A percentile compares a stretch with the other conserved stretches of the same genome.
Evolutionary conservation across 139 green algal species (phyloP).

Genomic region (Penium margaritaceum): DNA sequence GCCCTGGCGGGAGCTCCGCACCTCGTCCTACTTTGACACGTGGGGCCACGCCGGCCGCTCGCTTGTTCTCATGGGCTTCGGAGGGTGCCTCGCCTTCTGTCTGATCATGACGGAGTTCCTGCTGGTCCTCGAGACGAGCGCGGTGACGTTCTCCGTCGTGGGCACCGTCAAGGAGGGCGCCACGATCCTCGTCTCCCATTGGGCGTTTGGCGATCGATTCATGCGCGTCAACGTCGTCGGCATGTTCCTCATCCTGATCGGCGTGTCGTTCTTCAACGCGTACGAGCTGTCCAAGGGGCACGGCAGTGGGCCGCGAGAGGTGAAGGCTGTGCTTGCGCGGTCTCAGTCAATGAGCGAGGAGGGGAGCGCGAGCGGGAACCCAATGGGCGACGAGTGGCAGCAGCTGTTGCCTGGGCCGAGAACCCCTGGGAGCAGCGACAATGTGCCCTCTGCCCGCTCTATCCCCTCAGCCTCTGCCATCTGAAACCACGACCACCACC

Average conservation of each 20-base stretch:
- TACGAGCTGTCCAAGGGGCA: no score
- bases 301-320: no score
- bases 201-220: constrained; percentile 20
- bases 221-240: constrained; percentile 23
- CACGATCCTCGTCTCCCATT: constrained; percentile 23
- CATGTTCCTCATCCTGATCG: constrained; percentile 23
- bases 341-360: no score
- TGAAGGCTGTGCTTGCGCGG: no score
- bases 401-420: no score
- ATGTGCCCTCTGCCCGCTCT: no score
- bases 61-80: constrained; percentile 1
- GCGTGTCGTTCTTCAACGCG: constrained; percentile 33
- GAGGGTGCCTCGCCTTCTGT: constrained; percentile 12
- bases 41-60: neutral
- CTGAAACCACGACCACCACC: no score
- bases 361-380: no score
- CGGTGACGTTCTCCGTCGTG: constrained; percentile 28
- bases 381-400: no score
- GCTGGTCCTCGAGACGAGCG: constrained; percentile 31
- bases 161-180: constrained; percentile 24
- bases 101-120: constrained; percentile 37
- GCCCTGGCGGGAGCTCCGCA: neutral
- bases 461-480: no score
- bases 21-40: constrained; percentile 21
- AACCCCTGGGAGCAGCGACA: no score